These are phyloP conservation scores for Pseudoperonospora humuli DNA, from an alignment of 352 stramenopile species.

Conservation along the genomic window DNA sequence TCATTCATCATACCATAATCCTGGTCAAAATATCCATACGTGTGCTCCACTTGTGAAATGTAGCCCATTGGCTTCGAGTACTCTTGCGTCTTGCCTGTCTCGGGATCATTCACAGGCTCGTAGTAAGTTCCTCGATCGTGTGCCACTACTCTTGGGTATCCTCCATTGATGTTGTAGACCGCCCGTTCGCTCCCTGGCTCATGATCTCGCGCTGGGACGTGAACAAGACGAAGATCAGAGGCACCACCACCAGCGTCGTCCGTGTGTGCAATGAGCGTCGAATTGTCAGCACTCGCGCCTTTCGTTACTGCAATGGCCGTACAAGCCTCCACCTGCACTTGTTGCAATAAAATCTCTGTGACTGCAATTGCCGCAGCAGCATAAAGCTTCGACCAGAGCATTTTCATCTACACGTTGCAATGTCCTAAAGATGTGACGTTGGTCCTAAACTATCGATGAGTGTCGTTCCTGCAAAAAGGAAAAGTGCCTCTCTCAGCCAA, in stretches of 20 bases:
- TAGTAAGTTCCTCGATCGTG: slow-evolving; percentile 70
- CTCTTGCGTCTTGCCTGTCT: slow-evolving; percentile 13
- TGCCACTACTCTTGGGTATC: slow-evolving; percentile 67
- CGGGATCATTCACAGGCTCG: slow-evolving; percentile 17
- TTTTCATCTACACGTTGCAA: slow-evolving; percentile 11
- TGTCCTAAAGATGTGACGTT: background rate
- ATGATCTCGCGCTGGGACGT: slow-evolving; percentile 82
- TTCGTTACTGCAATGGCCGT: slow-evolving; percentile 84
- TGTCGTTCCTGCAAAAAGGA: slow-evolving; percentile 9
- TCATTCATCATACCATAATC: slow-evolving; percentile 95
- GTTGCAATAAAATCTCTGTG: slow-evolving; percentile 3
- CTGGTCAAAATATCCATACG: slow-evolving; percentile 91
- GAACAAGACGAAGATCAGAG: slow-evolving; percentile 86
- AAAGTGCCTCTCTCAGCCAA: slow-evolving; percentile 1
- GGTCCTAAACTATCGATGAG: slow-evolving; percentile 3
- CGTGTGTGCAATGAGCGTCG: slow-evolving; percentile 86
- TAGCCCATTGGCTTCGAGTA: slow-evolving; percentile 60
- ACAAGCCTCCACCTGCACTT: slow-evolving; percentile 41
- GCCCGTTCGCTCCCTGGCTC: slow-evolving; percentile 27
- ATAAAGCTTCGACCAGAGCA: slow-evolving; percentile 6
- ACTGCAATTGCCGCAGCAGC: slow-evolving; percentile 6
- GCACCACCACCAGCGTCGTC: slow-evolving; percentile 69
- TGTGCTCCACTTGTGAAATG: slow-evolving; percentile 88
- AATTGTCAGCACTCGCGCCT: slow-evolving; percentile 70
- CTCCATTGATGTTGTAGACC: slow-evolving; percentile 64